Evolutionary conservation across 306 rosid species (phyloP).

Genomic region (Abrus precatorius): DNA sequence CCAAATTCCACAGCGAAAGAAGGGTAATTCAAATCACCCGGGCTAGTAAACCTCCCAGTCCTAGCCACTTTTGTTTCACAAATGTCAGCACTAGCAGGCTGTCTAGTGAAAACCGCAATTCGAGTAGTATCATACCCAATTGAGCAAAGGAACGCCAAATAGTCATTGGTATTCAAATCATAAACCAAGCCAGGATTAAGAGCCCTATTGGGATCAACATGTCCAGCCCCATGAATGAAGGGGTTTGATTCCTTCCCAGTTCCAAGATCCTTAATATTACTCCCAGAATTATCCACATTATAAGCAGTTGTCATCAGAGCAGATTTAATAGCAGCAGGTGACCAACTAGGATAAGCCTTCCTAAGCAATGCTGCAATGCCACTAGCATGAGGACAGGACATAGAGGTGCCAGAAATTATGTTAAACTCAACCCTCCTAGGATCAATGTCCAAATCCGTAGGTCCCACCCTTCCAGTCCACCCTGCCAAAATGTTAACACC

Average conservation of each 20-base stretch:
- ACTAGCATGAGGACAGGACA: conserved; percentile 94
- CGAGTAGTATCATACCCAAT: conserved; percentile 68
- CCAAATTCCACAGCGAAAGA: conserved; percentile 73
- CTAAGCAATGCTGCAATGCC: conserved; percentile 88
- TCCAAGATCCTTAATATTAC: conserved; percentile 69
- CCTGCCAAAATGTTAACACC: conserved; percentile 93
- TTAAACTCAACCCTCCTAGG: conserved; percentile 89
- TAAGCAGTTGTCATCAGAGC: conserved; percentile 87
- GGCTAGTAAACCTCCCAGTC: conserved; percentile 53
- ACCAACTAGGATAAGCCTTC: conserved; percentile 77
- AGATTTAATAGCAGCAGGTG: conserved; percentile 86
- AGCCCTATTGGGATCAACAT: conserved; percentile 91
- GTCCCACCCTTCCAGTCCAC: conserved; percentile 82
- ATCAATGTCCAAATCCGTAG: conserved; percentile 82
- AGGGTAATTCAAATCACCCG: conserved; percentile 92
- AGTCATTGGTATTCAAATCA: conserved; percentile 64
- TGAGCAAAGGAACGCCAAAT: conserved; percentile 83
- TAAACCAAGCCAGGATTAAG: conserved; percentile 84
- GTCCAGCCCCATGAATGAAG: conserved; percentile 88
- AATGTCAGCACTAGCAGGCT: conserved; percentile 52
- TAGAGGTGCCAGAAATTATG: conserved; percentile 94
- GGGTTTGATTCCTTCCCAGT: conserved; percentile 75
- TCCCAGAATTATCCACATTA: conserved; percentile 73
- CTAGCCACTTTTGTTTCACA: conserved; percentile 54
- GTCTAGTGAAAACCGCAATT: conserved; percentile 68